These are phyloP conservation scores for Pseudonitzschia pungens DNA, from an alignment of 108 stramenopile species.

Conservation along the genomic window DNA sequence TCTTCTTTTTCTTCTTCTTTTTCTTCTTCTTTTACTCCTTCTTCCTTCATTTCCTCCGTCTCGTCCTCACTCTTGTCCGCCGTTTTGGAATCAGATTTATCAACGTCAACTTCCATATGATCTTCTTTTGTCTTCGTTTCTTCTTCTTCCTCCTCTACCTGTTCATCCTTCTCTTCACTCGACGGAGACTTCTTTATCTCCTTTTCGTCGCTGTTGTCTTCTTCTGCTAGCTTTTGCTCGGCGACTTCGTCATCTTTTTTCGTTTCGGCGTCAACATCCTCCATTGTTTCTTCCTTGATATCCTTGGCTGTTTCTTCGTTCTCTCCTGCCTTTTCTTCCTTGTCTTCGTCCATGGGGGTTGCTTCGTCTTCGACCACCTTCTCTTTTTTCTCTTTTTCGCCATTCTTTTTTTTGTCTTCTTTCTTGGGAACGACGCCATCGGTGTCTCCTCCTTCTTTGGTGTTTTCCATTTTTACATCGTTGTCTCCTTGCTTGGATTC, in stretches of 20 bases:
- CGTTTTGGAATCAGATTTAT: neutral
- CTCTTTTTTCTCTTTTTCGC: neutral
- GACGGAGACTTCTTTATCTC: conserved; percentile 2
- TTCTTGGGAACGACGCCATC: neutral
- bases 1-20: conserved; percentile 8
- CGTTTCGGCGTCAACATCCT: neutral
- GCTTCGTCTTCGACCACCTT: neutral
- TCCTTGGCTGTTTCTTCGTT: neutral
- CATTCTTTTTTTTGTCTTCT: neutral
- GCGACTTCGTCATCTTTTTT: neutral
- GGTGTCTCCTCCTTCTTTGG: neutral
- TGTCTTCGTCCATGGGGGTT: neutral
- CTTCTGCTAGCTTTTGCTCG: conserved; percentile 1
- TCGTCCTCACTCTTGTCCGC: neutral
- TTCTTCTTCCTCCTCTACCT: neutral
- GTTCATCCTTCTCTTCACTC: neutral
- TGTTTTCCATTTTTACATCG: neutral
- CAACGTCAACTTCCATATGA: neutral
- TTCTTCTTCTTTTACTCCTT: neutral
- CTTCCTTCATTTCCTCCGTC: neutral
- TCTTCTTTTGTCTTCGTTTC: neutral
- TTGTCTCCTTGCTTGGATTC: neutral
- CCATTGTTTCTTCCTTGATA: neutral
- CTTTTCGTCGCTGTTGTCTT: neutral
- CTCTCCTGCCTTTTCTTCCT: conserved; percentile 3